Evolutionary conservation across 768 basidiomycete species (phyloP).

Genomic region (Boletus subcaerulescens): DNA sequence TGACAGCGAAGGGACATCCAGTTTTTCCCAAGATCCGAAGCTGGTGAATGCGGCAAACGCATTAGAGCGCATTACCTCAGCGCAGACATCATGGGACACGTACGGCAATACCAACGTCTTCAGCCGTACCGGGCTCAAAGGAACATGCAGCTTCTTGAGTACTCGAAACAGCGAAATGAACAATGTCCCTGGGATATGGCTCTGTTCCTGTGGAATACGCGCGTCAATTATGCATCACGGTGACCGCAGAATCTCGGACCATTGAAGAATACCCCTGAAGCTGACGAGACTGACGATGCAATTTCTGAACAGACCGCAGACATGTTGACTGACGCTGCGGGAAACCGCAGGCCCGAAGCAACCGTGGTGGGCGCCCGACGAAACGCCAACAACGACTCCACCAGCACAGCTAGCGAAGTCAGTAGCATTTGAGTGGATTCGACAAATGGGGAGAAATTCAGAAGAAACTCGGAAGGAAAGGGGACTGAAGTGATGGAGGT

Average conservation of each 20-base stretch:
- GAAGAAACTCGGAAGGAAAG: conserved; percentile 4
- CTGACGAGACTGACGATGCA: conserved; percentile 18
- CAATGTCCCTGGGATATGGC: conserved; percentile 40
- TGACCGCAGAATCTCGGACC: conserved; percentile 7
- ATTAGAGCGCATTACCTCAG: not conserved
- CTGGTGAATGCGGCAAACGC: conserved; percentile 27
- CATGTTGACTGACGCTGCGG: not conserved
- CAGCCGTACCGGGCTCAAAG: conserved; percentile 54
- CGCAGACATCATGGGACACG: conserved; percentile 1
- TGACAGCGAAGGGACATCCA: conserved; percentile 53
- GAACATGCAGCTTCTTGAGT: conserved; percentile 46
- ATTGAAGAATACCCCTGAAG: conserved; percentile 24
- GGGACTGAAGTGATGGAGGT: not conserved
- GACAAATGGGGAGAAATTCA: not conserved
- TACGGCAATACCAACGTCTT: conserved; percentile 53
- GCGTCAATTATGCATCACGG: conserved; percentile 6
- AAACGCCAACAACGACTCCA: conserved; percentile 6
- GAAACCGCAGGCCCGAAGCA: not conserved
- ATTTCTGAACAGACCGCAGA: conserved; percentile 19
- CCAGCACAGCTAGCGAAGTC: conserved; percentile 6
- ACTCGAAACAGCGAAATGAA: conserved; percentile 51
- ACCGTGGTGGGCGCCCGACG: not conserved
- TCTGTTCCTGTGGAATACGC: conserved; percentile 14
- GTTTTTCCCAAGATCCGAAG: conserved; percentile 45
- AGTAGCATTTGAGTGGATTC: conserved; percentile 3